Evolutionary conservation across 495 filamentous ascomycete species (phyloP), one percentile per base, ranked within the genome.

Genomic region (Bombardia bombarda): DNA sequence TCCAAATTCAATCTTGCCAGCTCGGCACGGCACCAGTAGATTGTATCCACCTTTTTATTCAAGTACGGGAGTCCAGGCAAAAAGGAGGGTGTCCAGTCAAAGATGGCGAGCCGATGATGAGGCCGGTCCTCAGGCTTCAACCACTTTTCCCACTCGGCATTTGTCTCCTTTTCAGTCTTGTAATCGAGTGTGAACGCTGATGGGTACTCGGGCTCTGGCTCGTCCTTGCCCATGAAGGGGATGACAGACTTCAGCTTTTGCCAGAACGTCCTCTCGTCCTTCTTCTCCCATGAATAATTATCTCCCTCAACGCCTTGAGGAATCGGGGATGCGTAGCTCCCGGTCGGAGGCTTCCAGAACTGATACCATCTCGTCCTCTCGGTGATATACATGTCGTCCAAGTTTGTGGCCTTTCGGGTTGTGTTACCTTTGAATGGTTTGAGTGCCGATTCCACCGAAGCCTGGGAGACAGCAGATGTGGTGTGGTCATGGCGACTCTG

Each of bases 21-120:
- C 60, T 96, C 87, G 50, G 80, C 80, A 16, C 92, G 84, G 55
- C 87, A 93, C 62, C 86, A 84, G 56, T 95, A 85, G 49, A 98
- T 96, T 2, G 83, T 93, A 61, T 98, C 93, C 13, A 95, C 89
- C 60, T 95, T 96, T 62, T 86, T 82, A 40, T 86, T 87, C 30
- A 97, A 56, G 2, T 90, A 62, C 20, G 87, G 89, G 19, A 96
- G 55, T 1, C 79, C 78, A 3, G 87, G 84, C 66, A 93, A 78
- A 81, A 83, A 95, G 13, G 48, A 49, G 12, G 71, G 72, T n/a
- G 78, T 79, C 69, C 79, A 81, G 7, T 75, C 75, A 51, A 93
- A 87, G 6, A 79, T 74, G 1, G 88, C 78, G n/a, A 95, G 63
- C 33, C 87, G 76, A 70, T 89, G 86, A 2, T 84, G 94, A 20